Conservation (phyloP, 2,329 filamentous ascomycete species). For the Hymenoscyphus albidus region DNA sequence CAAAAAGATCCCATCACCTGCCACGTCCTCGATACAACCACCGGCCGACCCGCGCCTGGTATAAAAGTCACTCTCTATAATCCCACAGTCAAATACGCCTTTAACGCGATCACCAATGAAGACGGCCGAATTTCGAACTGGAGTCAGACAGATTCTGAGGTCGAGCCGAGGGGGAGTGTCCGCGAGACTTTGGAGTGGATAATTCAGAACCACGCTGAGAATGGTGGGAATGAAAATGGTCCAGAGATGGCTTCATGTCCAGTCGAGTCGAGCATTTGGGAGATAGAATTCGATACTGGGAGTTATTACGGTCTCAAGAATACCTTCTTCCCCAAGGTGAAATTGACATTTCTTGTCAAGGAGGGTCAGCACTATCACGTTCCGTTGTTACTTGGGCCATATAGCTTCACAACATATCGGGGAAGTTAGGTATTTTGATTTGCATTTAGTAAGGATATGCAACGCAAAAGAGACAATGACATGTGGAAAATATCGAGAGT, state of each 20-base stretch:
- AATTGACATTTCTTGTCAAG: slow-evolving; percentile 50
- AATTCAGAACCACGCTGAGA: slow-evolving; percentile 16
- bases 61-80: slow-evolving; percentile 54
- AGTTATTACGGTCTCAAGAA: slow-evolving; percentile 64
- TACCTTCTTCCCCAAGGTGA: slow-evolving; percentile 55
- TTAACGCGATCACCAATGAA: slow-evolving; percentile 66
- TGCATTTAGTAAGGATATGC: background rate
- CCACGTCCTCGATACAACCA: slow-evolving; percentile 80
- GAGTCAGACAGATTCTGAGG: slow-evolving; percentile 34
- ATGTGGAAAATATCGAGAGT: slow-evolving; percentile 7
- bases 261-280: slow-evolving; percentile 49
- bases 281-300: slow-evolving; percentile 68
- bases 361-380: slow-evolving; percentile 71
- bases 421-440: slow-evolving; percentile 52
- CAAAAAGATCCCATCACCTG: slow-evolving; percentile 67
- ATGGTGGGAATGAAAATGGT: slow-evolving; percentile 5
- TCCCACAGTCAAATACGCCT: slow-evolving; percentile 40
- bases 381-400: slow-evolving; percentile 71
- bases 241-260: slow-evolving; percentile 4
- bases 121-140: slow-evolving; percentile 72
- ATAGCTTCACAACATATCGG: slow-evolving; percentile 77
- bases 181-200: slow-evolving; percentile 9
- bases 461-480: background rate
- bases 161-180: slow-evolving; percentile 4
- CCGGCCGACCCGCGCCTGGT: slow-evolving; percentile 62